phyloP scores from a whole-genome alignment of 352 stramenopile genomes.

The Pythium periplocum region DNA sequence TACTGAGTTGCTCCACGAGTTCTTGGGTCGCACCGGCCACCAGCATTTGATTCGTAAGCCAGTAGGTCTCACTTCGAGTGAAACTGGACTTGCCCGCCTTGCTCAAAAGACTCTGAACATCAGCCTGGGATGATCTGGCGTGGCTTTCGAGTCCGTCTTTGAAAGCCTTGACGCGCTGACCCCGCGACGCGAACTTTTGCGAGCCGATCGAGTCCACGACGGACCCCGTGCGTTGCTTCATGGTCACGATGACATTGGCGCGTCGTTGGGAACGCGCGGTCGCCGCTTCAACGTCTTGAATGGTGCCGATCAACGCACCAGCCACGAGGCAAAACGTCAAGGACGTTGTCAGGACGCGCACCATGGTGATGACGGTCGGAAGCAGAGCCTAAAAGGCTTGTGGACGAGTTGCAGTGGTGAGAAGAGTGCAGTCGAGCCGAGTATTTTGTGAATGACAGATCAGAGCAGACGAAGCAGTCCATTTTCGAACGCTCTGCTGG shows the following conservation, averaged over 20 bases:
- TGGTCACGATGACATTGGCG: conserved; percentile 29
- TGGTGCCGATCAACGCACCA: conserved; percentile 17
- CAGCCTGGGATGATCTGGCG: conserved; percentile 3
- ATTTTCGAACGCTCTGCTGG: no score
- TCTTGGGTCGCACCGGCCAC: conserved; percentile 18
- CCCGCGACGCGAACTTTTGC: conserved; percentile 9
- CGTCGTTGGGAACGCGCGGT: conserved; percentile 16
- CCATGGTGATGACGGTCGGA: conserved; percentile 4
- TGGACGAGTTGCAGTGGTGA: neutral
- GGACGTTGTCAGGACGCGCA: neutral
- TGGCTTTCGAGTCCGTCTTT: conserved; percentile 4
- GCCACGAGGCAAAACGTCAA: conserved; percentile 10
- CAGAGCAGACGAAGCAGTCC: no score
- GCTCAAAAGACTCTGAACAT: conserved; percentile 6
- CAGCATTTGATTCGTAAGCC: conserved; percentile 24
- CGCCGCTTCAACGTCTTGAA: no score
- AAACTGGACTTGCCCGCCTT: conserved; percentile 13
- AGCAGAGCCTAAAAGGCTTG: neutral
- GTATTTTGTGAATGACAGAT: no score
- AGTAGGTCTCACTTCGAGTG: conserved; percentile 12
- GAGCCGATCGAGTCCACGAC: conserved; percentile 12
- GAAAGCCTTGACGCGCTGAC: conserved; percentile 8
- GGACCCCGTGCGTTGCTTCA: conserved; percentile 12
- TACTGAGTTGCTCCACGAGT: conserved; percentile 19
- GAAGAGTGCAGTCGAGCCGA: no score